These are phyloP conservation scores for Termitomyces sp. DNA, from an alignment of 1,284 basidiomycete species.

Conservation along the genomic window DNA sequence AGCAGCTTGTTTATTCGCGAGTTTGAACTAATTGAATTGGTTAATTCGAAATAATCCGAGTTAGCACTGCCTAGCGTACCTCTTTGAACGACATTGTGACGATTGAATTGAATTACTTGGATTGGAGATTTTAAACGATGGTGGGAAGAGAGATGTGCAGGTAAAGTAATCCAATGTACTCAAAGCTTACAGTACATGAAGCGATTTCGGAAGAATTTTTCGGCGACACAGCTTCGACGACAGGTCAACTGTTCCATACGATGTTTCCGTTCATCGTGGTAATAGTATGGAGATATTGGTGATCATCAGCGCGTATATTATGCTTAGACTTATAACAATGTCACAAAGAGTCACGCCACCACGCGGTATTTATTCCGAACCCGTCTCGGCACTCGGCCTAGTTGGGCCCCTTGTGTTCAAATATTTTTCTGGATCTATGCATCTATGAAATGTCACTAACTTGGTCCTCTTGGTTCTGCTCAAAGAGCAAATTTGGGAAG, in stretches of 20 bases:
- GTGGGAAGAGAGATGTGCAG: background rate
- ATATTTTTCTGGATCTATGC: background rate
- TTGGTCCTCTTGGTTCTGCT: background rate
- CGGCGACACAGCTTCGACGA: background rate
- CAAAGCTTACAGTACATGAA: background rate
- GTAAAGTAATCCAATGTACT: background rate
- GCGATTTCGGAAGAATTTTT: conserved; percentile 1
- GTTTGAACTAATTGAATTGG: conserved; percentile 1
- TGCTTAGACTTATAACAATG: background rate
- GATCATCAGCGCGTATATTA: background rate
- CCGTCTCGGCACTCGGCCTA: background rate
- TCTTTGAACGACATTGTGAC: background rate
- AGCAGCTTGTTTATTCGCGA: conserved; percentile 17
- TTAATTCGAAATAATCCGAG: background rate
- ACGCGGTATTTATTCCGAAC: background rate
- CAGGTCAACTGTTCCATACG: background rate
- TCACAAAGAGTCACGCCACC: background rate
- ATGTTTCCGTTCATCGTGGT: conserved; percentile 1
- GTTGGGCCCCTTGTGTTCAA: too few relatives aligned
- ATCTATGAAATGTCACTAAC: background rate
- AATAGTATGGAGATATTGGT: background rate
- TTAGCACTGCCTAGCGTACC: background rate
- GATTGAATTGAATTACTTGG: background rate
- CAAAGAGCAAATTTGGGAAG: background rate
- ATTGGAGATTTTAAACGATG: background rate